Evolutionary conservation across 1,284 basidiomycete species (phyloP), one percentile per base, ranked within the genome.

Genomic region (Trametes hirsuta): DNA sequence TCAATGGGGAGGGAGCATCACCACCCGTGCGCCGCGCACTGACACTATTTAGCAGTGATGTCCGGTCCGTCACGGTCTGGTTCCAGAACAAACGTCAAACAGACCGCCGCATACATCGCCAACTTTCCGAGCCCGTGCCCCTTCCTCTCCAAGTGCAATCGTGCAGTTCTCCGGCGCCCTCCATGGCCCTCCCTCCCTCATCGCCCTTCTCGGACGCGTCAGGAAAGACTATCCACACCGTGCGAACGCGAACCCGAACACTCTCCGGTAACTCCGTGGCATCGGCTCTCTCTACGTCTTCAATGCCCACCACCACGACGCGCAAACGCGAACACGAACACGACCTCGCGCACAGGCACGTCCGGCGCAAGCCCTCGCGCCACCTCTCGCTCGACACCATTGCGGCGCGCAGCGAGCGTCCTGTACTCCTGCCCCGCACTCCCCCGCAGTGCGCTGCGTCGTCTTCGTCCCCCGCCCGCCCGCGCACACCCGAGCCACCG

Each of bases 21-120:
- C 53, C 1, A 63, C 39, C 34, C 47, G 18, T 39, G 30, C 9
- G 35, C 41, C 49, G 51, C 37, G 12, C 18, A 12, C 46, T 42
- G 18, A 47, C 45, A 22, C 6, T 30, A 14, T 53, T 46, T 60
- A 53, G 36, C 61, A 91, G 89, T 81, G 88, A 91, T 73, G 79
- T 84, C 37, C 90, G 90, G 66, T 88, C 87, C 1, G 88, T 91
- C 22, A 91, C 88, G 3, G 87, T 91, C 51, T 91, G 89, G 89
- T 90, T 91, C 76, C 89, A 91, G 72, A 91, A 91, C 73, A 90
- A 90, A 73, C 85, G 89, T 10, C 89, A 91, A 71, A 87, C 83
- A 42, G 88, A 90, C 68, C 86, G 88, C 61, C 84, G 84, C 67
- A 79, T 81, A 36, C 81, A 84, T 12, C 76, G 84, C 53, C 79